Base-by-base conservation (phyloP, 805 yeast species). In the Saccharomycopsis javanensis region DNA sequence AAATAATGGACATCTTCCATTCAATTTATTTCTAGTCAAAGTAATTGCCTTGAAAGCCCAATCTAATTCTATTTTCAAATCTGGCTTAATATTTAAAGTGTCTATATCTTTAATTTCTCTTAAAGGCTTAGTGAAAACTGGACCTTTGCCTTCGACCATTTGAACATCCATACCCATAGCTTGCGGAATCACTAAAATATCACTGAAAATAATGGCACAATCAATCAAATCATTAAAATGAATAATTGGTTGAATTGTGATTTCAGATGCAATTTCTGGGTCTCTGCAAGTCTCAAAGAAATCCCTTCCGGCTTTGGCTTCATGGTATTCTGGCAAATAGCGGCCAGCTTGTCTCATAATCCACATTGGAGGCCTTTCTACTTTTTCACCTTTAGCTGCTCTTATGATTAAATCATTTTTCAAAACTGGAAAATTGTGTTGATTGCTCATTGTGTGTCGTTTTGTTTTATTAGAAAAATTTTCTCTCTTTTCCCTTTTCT, bases 321-420 rank as follows among this genome's bases (percentile, higher is more conserved):
- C 79, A 69, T 91, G 96, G 69, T 94, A 94, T 68, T 94, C 96
- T 30, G 96, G 96, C 35, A 77, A 74, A 66, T 91, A 90, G 60
- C 97, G 78, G 18, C 97, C 97, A n/a, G 97, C 97, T 75, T 90
- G 97, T 72, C 97, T 82, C 97, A 90, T 90, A 64, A 91, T 86
- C 97, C 97, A 94, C 60, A 94, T 82, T 18, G 99, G 99, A 1
- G 99, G 97, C 68, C 99, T 82, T 72, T 94, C 98, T 45, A 92
- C 97, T 60, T 73, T 74, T 68, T 92, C 96, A 54, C 86, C 97
- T 62, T 78, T 77, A 10, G 98, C 97, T 3, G 98, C 97, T 65
- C 99, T 78, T 62, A 94, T 75, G 37, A 94, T 86, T 66, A 92
- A 77, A 68, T 94, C 99, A 72, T 94, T 94, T 71, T 91, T 80